Evolutionary conservation across 371 early-diverging fungal genomes (phyloP), one percentile per base, ranked within the genome.

Genomic region (Syncephalastrum monosporum): DNA sequence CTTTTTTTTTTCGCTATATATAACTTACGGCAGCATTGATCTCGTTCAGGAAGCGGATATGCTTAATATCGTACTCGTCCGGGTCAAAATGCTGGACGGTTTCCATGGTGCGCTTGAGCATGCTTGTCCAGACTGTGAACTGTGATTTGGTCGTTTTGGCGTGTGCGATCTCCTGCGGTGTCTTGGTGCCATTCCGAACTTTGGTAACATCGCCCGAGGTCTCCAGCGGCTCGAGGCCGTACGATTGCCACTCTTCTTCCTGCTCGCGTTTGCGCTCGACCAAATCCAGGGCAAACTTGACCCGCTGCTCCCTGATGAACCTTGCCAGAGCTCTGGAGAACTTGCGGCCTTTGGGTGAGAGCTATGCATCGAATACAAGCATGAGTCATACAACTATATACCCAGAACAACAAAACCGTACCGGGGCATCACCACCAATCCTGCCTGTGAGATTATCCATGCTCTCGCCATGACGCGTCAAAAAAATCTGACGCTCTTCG

Each of bases 401-500:
- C 49, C 12, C 3, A n/a, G 7, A 21, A 16, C 13, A 17, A 13
- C 5, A 2, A 15, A 48, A 21, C 21, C 65, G 85, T 60, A 91
- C 82, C 8, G 85, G 76, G 17, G 91, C 86, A 71, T 94, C 93
- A n/a, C 94, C 94, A 15, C 84, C 86, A 51, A 86, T 83, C 49
- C 75, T 71, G 33, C 81, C 85, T 1, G 62, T 49, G 14, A 78
- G 45, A 56, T 84, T 86, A 53, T 86, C 85, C 33, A 63, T 61
- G 61, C 85, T 84, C 56, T 92, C 89, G 23, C 94, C 93, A 68
- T 92, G 94, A 23, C 93, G 76, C 15, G 91, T 90, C 19, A 92
- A 72, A 80, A 88, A 92, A 44, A 92, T 88, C 54, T 84, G 85
- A 21, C 93, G 77, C 49, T 87, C 82, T 72, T 79, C 76, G 13